These are phyloP conservation scores for Thermochaetoides dissita DNA, from an alignment of 2,329 filamentous ascomycete genomes.

Conservation along the genomic window DNA sequence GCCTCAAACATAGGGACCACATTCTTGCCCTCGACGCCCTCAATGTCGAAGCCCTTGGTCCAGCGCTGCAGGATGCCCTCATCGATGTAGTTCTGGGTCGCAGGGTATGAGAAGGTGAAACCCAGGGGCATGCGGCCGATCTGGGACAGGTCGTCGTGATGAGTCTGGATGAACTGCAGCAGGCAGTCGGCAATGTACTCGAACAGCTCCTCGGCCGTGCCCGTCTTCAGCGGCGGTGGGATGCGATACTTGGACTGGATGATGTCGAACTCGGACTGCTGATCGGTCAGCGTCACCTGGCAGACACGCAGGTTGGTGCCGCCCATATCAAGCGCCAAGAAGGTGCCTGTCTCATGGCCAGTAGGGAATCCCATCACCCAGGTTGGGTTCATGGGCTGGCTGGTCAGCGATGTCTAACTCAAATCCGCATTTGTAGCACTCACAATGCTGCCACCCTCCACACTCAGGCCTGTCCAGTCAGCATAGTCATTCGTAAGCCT, in stretches of 20 bases:
- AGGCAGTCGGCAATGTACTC: conserved; percentile 90
- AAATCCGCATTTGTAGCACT: conserved; percentile 25
- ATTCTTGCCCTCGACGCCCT: conserved; percentile 78
- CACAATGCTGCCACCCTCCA: conserved; percentile 86
- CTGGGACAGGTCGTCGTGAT: conserved; percentile 54
- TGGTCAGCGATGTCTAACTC: conserved; percentile 7
- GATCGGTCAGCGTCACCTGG: conserved; percentile 75
- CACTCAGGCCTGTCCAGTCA: conserved; percentile 49
- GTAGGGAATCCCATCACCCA: conserved; percentile 88
- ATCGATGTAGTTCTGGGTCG: conserved; percentile 84
- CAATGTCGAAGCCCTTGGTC: conserved; percentile 96
- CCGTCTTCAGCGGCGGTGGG: conserved; percentile 83
- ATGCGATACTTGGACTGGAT: conserved; percentile 94
- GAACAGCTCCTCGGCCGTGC: conserved; percentile 75
- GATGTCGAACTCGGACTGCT: conserved; percentile 84
- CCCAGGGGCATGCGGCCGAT: conserved; percentile 62
- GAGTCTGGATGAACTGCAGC: conserved; percentile 76
- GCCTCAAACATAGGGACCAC: conserved; percentile 79
- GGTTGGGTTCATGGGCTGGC: conserved; percentile 88
- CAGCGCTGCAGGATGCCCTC: conserved; percentile 85
- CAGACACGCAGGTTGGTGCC: conserved; percentile 93
- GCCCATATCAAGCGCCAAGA: conserved; percentile 85
- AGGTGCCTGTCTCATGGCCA: conserved; percentile 76
- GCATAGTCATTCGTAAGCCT: too few relatives aligned
- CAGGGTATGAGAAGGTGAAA: conserved; percentile 94